Conservation (phyloP, 306 rosid species). For the Dryas drummondii region DNA sequence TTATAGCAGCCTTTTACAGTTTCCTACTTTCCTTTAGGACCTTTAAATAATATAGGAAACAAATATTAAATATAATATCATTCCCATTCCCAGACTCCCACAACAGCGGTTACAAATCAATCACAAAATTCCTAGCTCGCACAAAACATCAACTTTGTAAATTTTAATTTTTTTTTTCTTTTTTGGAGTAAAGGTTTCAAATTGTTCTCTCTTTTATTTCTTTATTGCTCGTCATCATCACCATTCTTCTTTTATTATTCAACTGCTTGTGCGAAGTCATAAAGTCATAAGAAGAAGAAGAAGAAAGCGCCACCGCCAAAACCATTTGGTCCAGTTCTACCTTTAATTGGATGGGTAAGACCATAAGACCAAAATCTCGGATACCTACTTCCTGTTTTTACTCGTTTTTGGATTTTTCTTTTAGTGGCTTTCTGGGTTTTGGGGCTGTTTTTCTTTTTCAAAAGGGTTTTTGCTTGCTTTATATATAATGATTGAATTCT, state of each 20-base stretch:
- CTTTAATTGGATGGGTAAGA: constrained; percentile 45
- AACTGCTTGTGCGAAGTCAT: constrained; percentile 29
- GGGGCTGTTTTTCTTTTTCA: constrained; percentile 24
- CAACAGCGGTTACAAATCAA: constrained; percentile 46
- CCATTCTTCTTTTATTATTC: constrained; percentile 25
- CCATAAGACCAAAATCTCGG: constrained; percentile 35
- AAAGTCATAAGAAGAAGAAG: constrained; percentile 6
- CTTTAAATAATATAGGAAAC: not conserved
- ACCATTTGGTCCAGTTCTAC: constrained; percentile 21
- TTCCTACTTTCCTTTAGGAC: not conserved
- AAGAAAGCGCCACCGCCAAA: constrained; percentile 33
- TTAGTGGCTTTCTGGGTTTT: constrained; percentile 29
- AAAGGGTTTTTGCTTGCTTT: constrained; percentile 12
- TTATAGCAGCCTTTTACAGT: constrained; percentile 28
- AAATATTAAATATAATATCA: not conserved
- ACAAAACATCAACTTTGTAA: constrained; percentile 13
- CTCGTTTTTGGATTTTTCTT: constrained; percentile 21
- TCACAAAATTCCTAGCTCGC: constrained; percentile 18
- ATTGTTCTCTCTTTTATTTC: constrained; percentile 32
- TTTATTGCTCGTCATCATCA: constrained; percentile 22
- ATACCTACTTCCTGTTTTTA: constrained; percentile 31
- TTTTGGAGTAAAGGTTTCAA: constrained; percentile 11
- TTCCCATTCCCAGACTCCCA: not conserved
- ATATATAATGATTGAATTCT: constrained; percentile 26
- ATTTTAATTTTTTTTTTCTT: not conserved